phyloP scores from a whole-genome alignment of 441 rosid species.

The Euphorbia celastroides region DNA sequence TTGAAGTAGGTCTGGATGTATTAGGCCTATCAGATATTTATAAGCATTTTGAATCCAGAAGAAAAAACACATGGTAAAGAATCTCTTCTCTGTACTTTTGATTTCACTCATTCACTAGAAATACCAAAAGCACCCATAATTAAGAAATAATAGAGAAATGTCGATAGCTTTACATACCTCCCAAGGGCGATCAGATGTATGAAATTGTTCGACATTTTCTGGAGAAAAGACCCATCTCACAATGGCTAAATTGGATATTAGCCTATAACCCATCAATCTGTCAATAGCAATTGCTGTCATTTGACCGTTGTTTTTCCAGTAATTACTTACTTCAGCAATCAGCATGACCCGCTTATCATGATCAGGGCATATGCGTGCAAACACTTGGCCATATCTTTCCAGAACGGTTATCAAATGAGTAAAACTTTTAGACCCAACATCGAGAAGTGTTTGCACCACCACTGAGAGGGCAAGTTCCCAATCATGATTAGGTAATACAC shows the following conservation, averaged over 20 bases:
- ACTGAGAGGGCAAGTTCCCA: slow-evolving; percentile 62
- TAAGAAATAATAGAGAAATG: not conserved
- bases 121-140: not conserved
- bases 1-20: too few relatives aligned
- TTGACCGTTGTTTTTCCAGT: slow-evolving; percentile 83
- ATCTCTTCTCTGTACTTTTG: too few relatives aligned
- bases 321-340: slow-evolving; percentile 76
- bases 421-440: slow-evolving; percentile 97
- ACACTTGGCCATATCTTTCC: slow-evolving; percentile 93
- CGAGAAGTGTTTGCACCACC: slow-evolving; percentile 79
- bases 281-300: slow-evolving; percentile 91
- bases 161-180: slow-evolving; percentile 73
- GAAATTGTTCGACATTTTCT: slow-evolving; percentile 72
- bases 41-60: too few relatives aligned
- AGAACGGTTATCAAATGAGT: slow-evolving; percentile 91
- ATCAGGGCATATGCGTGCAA: slow-evolving; percentile 71
- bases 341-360: slow-evolving; percentile 74
- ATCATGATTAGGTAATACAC: slow-evolving; percentile 62
- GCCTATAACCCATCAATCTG: slow-evolving; percentile 99
- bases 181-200: slow-evolving; percentile 85
- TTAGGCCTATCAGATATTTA: too few relatives aligned
- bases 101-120: too few relatives aligned
- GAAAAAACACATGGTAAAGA: too few relatives aligned
- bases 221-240: slow-evolving; percentile 95
- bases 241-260: slow-evolving; percentile 89